A percentile compares a stretch with the other conserved stretches of the same genome.
Evolutionary conservation across 2,329 filamentous ascomycete genomes (phyloP).

Genomic region (Lojkania enalia): DNA sequence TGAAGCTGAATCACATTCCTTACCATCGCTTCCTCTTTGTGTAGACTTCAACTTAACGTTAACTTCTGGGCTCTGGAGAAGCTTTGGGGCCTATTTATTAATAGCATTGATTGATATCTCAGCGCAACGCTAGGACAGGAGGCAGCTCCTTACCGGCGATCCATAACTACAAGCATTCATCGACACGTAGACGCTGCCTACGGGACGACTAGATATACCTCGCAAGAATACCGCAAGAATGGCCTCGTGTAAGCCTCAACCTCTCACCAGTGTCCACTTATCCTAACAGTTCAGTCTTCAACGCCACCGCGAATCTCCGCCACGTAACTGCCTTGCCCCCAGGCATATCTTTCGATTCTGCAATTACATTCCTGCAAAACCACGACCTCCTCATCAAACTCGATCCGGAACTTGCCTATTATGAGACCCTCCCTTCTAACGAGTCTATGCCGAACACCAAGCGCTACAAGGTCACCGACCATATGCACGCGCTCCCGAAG

Average conservation of each 20-base stretch:
- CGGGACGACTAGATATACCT: too few species aligned
- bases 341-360: conserved; percentile 23
- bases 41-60: too few species aligned
- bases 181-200: too few species aligned
- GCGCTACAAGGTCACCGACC: conserved; percentile 43
- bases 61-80: too few species aligned
- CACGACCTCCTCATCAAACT: conserved; percentile 43
- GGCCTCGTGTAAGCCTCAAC: too few species aligned
- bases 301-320: conserved; percentile 35
- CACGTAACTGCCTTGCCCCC: conserved; percentile 39
- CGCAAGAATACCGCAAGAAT: too few species aligned
- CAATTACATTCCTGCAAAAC: conserved; percentile 34
- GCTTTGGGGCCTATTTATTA: too few species aligned
- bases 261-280: too few species aligned
- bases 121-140: too few species aligned
- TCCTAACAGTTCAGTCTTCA: conserved; percentile 34
- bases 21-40: not conserved
- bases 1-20: conserved; percentile 4
- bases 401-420: conserved; percentile 41
- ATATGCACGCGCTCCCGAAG: conserved; percentile 41
- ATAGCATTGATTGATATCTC: too few species aligned
- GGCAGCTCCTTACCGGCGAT: too few species aligned
- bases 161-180: too few species aligned
- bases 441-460: conserved; percentile 30
- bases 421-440: conserved; percentile 30